These are phyloP conservation scores for Verticillium longisporum DNA, from an alignment of 2,329 filamentous ascomycete species.

Conservation along the genomic window DNA sequence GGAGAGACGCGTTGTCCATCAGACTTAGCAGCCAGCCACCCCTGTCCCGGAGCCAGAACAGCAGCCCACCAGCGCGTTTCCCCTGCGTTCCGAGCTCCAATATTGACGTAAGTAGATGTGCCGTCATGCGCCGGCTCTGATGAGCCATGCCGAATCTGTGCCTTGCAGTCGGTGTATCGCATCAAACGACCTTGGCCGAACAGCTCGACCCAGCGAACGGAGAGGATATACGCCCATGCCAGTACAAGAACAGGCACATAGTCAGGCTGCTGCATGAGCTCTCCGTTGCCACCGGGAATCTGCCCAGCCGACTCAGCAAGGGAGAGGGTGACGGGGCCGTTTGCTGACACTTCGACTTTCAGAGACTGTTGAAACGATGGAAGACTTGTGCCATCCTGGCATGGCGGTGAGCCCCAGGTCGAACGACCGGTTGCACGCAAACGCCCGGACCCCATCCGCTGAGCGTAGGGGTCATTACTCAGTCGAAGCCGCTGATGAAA, in stretches of 20 bases:
- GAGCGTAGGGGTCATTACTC: no score
- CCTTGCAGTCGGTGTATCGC: not conserved
- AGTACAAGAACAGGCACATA: conserved; percentile 1
- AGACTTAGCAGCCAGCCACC: not conserved
- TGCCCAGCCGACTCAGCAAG: not conserved
- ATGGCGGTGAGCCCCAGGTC: not conserved
- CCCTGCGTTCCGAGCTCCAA: not conserved
- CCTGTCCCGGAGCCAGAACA: not conserved
- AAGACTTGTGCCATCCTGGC: no score
- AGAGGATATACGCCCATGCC: not conserved
- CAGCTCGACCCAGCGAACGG: conserved; percentile 1
- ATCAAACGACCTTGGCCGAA: not conserved
- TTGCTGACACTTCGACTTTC: not conserved
- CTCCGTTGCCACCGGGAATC: no score
- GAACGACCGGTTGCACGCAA: not conserved
- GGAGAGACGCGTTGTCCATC: not conserved
- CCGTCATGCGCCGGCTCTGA: not conserved
- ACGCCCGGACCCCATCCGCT: not conserved
- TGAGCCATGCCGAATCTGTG: not conserved
- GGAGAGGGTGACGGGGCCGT: not conserved
- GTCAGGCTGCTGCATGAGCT: not conserved
- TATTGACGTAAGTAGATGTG: not conserved
- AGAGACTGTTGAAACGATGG: not conserved
- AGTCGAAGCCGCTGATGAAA: not conserved
- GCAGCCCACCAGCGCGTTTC: conserved; percentile 1